Conservation (phyloP, 164 flowering plant species). For the Macadamia tetraphylla region DNA sequence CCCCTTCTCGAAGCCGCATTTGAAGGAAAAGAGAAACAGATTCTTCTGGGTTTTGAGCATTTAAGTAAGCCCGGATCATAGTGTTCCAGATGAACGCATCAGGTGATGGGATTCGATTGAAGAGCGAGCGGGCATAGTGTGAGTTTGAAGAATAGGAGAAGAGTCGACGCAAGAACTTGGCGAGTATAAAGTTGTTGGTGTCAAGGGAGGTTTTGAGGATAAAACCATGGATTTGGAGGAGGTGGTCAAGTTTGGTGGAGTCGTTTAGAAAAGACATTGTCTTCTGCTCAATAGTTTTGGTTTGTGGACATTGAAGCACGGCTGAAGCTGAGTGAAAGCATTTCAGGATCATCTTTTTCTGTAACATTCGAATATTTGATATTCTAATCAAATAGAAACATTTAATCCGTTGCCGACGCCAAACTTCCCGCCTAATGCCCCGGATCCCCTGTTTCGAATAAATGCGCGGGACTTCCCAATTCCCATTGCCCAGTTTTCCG, state of each 20-base stretch:
- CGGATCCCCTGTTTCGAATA: no score
- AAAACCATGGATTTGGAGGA: slow-evolving; percentile 33
- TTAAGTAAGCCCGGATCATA: slow-evolving; percentile 34
- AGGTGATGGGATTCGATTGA: slow-evolving; percentile 19
- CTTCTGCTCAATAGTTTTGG: slow-evolving; percentile 18
- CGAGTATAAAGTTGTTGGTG: slow-evolving; percentile 20
- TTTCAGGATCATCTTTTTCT: no score
- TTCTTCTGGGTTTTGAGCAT: slow-evolving; percentile 23
- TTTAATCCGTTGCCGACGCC: no score
- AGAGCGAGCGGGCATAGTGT: slow-evolving; percentile 26
- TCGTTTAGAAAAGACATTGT: slow-evolving; percentile 22
- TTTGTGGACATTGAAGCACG: neutral
- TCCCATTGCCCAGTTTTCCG: no score
- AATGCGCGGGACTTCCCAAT: no score
- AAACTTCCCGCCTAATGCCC: no score
- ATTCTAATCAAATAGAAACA: no score
- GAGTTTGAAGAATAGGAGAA: slow-evolving; percentile 10
- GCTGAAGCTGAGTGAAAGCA: neutral
- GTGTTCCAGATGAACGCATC: slow-evolving; percentile 35
- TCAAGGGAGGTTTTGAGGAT: slow-evolving; percentile 31
- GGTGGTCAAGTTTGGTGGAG: slow-evolving; percentile 18
- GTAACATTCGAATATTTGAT: no score
- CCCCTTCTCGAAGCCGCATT: slow-evolving; percentile 15
- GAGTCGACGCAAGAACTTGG: slow-evolving; percentile 21
- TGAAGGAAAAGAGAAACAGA: slow-evolving; percentile 20